phyloP scores from a whole-genome alignment of 306 rosid species.

The Pyrus pyrifolia region DNA sequence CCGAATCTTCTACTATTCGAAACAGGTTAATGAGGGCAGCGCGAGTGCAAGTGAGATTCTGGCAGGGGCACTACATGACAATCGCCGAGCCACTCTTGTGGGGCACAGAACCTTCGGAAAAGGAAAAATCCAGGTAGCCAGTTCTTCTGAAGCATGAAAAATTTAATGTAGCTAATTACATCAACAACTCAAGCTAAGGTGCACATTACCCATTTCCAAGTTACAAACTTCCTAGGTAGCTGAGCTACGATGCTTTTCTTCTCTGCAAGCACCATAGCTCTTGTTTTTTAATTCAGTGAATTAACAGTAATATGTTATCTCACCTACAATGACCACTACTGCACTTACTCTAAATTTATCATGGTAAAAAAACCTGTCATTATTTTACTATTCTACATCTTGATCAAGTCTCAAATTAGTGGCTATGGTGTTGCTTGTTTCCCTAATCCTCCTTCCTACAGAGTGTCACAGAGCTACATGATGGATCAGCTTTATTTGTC shows the following conservation, averaged over 20 bases:
- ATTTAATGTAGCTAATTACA: neutral
- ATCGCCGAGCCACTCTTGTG: conserved; percentile 81
- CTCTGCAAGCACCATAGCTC: neutral
- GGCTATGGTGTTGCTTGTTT: neutral
- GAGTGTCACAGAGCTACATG: conserved; percentile 93
- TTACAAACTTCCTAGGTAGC: neutral
- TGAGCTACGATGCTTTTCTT: neutral
- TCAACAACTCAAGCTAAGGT: neutral
- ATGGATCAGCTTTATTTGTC: conserved; percentile 88
- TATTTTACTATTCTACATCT: neutral
- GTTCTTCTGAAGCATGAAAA: neutral
- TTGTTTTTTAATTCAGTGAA: neutral
- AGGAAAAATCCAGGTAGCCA: conserved; percentile 87
- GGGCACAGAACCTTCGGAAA: conserved; percentile 93
- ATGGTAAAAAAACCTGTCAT: neutral
- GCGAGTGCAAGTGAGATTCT: conserved; percentile 97
- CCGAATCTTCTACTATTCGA: neutral
- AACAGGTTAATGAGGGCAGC: conserved; percentile 95
- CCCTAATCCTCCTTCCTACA: conserved; percentile 18
- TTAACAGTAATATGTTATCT: neutral
- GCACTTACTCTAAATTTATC: neutral
- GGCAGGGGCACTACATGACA: conserved; percentile 95
- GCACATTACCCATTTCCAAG: neutral
- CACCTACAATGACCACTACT: neutral
- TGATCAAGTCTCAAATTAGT: neutral